Conservation (phyloP, 495 filamentous ascomycete genomes). For the Penicillium goetzii region DNA sequence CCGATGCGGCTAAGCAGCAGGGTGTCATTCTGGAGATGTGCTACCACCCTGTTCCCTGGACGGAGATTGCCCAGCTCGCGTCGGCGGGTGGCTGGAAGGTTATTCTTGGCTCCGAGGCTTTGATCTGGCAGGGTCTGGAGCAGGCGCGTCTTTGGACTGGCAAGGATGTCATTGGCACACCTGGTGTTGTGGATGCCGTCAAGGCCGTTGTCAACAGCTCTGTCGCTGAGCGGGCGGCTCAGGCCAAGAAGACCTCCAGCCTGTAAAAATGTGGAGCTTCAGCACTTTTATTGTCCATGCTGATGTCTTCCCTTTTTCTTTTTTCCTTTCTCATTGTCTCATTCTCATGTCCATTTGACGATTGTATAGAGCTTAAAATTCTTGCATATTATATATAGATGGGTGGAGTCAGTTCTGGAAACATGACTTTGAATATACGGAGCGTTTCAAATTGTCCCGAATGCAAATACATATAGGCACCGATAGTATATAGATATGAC, state of each 20-base stretch:
- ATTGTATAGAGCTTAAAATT: slow-evolving; percentile 38
- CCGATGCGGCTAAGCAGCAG: slow-evolving; percentile 43
- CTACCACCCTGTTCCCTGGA: slow-evolving; percentile 72
- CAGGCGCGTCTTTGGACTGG: slow-evolving; percentile 70
- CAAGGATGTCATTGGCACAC: slow-evolving; percentile 54
- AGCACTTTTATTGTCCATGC: neutral
- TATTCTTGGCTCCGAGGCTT: slow-evolving; percentile 68
- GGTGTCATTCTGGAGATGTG: slow-evolving; percentile 79
- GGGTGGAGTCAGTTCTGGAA: slow-evolving; percentile 24
- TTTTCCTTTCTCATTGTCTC: slow-evolving; percentile 9
- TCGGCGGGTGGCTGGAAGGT: slow-evolving; percentile 66
- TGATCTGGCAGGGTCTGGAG: slow-evolving; percentile 78
- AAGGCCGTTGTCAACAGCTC: slow-evolving; percentile 54
- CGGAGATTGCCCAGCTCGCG: slow-evolving; percentile 61
- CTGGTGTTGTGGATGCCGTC: slow-evolving; percentile 52
- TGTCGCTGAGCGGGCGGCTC: slow-evolving; percentile 35
- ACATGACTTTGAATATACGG: slow-evolving; percentile 15
- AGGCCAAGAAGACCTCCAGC: slow-evolving; percentile 31
- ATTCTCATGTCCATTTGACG: slow-evolving; percentile 23
- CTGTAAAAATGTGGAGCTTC: slow-evolving; percentile 10
- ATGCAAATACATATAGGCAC: neutral
- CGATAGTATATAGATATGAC: neutral
- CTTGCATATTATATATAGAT: slow-evolving; percentile 31
- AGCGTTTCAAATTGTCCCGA: neutral
- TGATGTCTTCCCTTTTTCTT: slow-evolving; percentile 20